Evolutionary conservation across 75 land plant species (phyloP).

Genomic region (Picea sitchensis): DNA sequence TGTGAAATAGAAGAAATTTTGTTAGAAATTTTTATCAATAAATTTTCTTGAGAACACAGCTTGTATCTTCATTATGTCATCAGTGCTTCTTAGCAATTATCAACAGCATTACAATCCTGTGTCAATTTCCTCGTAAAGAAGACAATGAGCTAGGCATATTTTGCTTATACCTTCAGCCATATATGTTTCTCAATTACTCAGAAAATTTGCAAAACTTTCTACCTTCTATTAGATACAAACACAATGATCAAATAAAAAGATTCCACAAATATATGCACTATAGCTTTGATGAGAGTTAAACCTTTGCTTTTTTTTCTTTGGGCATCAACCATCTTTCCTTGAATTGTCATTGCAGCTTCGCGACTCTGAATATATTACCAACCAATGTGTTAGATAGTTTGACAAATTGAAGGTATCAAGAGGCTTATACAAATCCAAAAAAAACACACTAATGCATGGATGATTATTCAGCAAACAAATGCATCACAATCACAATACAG

Average conservation of each 20-base stretch:
- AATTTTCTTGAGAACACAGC: too few species aligned
- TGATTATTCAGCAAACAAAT: not conserved
- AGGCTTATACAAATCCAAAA: not conserved
- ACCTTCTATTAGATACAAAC: too few species aligned
- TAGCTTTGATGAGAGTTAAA: conserved; percentile 17
- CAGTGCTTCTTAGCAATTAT: not conserved
- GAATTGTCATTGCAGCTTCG: conserved; percentile 67
- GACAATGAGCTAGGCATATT: too few species aligned
- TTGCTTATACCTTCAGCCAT: too few species aligned
- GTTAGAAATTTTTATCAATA: not conserved
- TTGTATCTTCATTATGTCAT: not conserved
- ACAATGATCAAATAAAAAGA: too few species aligned
- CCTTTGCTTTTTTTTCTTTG: conserved; percentile 96
- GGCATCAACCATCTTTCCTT: conserved; percentile 83
- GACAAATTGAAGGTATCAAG: too few species aligned
- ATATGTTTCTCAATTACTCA: too few species aligned
- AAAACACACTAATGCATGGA: not conserved
- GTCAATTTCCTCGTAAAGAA: too few species aligned
- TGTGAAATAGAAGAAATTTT: conserved; percentile 13
- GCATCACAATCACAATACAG: not conserved
- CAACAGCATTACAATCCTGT: not conserved
- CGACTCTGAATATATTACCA: conserved; percentile 60
- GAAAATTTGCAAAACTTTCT: too few species aligned
- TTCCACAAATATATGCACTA: not conserved
- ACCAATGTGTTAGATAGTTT: not conserved